Evolutionary conservation across 1,139 yeast species (phyloP).

Genomic region (Lodderomyces theae): DNA sequence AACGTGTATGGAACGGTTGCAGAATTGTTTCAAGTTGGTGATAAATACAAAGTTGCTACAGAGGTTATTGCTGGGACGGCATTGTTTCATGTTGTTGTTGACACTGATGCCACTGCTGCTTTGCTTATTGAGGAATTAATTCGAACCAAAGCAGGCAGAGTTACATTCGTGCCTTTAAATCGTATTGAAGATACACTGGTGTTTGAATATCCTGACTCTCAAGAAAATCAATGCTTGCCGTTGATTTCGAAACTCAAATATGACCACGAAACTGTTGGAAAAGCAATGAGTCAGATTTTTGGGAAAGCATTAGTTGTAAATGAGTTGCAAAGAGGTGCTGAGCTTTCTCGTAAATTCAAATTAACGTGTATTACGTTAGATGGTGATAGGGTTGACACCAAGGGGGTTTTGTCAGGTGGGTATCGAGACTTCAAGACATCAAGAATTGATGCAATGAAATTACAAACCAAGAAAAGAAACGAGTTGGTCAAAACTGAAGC

Average conservation of each 20-base stretch:
- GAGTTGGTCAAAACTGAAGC: constrained; percentile 41
- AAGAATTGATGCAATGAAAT: constrained; percentile 66
- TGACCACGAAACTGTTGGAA: constrained; percentile 48
- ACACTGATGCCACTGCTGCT: constrained; percentile 81
- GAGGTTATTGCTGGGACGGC: constrained; percentile 89
- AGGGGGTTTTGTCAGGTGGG: constrained; percentile 90
- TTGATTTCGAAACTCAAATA: constrained; percentile 68
- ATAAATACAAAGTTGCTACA: constrained; percentile 79
- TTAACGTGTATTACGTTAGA: constrained; percentile 82
- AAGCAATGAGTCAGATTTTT: constrained; percentile 76
- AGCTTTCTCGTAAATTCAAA: constrained; percentile 59
- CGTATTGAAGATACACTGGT: constrained; percentile 43
- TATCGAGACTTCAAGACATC: constrained; percentile 68
- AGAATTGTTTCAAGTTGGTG: constrained; percentile 75
- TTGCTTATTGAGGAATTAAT: constrained; percentile 71
- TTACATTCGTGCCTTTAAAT: constrained; percentile 87
- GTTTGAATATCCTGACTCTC: constrained; percentile 50
- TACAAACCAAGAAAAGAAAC: constrained; percentile 49
- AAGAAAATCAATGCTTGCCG: constrained; percentile 63
- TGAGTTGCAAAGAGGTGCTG: constrained; percentile 66
- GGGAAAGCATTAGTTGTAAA: constrained; percentile 78
- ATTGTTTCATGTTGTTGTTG: constrained; percentile 85
- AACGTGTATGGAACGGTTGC: constrained; percentile 84
- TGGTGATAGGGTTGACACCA: constrained; percentile 84
- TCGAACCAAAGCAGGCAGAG: constrained; percentile 74